Percentiles rank a stretch among this genome's conserved stretches.
Evolutionary conservation across 352 stramenopile genomes (phyloP).

Genomic region (Phytophthora multivora): DNA sequence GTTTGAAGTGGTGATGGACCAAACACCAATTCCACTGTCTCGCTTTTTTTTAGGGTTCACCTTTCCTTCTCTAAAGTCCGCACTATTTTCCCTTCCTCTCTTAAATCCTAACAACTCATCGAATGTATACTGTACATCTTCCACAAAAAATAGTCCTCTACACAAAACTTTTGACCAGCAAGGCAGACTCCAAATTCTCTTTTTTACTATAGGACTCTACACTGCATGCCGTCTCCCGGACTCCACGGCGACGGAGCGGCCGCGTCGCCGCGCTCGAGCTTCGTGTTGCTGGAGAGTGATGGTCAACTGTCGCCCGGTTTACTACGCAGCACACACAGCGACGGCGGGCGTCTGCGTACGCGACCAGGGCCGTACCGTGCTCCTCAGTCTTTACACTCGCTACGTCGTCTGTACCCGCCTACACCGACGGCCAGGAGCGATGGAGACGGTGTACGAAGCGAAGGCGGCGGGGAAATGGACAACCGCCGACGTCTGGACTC

Average conservation of each 20-base stretch:
- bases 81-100: background rate
- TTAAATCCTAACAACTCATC: background rate
- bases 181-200: conserved; percentile 7
- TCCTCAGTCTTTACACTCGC: conserved; percentile 26
- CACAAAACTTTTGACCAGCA: conserved; percentile 25
- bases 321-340: conserved; percentile 27
- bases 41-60: conserved; percentile 1
- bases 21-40: conserved; percentile 1
- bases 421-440: conserved; percentile 19
- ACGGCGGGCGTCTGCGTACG: conserved; percentile 12
- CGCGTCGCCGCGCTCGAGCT: conserved; percentile 60
- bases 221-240: conserved; percentile 20
- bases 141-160: conserved; percentile 9
- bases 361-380: conserved; percentile 4
- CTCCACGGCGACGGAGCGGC: conserved; percentile 2
- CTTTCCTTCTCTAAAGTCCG: conserved; percentile 23
- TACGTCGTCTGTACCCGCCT: conserved; percentile 26
- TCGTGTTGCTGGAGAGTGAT: conserved; percentile 63
- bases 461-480: conserved; percentile 1
- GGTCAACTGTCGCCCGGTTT: conserved; percentile 27
- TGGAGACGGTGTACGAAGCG: conserved; percentile 16
- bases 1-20: conserved; percentile 28
- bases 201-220: conserved; percentile 1
- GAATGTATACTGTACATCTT: conserved; percentile 11
- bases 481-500: conserved; percentile 40